Base-by-base conservation (phyloP, 176 grass and related monocot genomes). In the Puya raimondii region DNA sequence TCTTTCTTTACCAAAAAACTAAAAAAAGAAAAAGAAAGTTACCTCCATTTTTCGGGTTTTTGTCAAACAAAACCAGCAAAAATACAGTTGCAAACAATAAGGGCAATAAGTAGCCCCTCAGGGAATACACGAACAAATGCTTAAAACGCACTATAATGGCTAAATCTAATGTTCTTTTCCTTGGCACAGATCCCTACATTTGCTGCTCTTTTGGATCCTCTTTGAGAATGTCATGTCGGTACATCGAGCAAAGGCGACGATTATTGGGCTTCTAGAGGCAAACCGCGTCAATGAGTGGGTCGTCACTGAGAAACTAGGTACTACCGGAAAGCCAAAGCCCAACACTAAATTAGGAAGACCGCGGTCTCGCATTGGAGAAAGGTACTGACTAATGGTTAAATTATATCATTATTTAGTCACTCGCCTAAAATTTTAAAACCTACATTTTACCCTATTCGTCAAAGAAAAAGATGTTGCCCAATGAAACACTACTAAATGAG, bases 181-280 rank as follows among this genome's bases (percentile, higher is more conserved):
- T 59, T 10, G 16, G n/a, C 68, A 48, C 58, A 80, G 92, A 73
- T 96, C 92, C 0, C 75, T 80, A 4, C 92, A 96, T 70, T 74
- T 91, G 11, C 80, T 96, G 53, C 75, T 96, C 64, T 96, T 91
- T 70, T 96, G 92, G 92, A 96, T 89, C 69, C 80, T 87, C 17
- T 96, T 96, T 53, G 92, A 96, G 88, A 91, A 96, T 67, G 88
- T 96, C 18, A 89, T 96, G 92, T 91, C 92, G 15, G 80, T 96
- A 81, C 92, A 96, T 67, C 79, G 92, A 9, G 81, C 79, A 47
- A 91, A 96, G 83, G 92, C 92, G 13, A 82, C 81, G 9, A 64
- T 96, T 70, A 89, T 91, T 57, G 92, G 88, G 3, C 78, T 96
- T 13, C 26, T 96, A 21, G 88, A 91, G 79, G 85, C 88, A 8